Evolutionary conservation across 106 monocot genomes (phyloP), one percentile per base, ranked within the genome.

Genomic region (Dactylorhiza incarnata): DNA sequence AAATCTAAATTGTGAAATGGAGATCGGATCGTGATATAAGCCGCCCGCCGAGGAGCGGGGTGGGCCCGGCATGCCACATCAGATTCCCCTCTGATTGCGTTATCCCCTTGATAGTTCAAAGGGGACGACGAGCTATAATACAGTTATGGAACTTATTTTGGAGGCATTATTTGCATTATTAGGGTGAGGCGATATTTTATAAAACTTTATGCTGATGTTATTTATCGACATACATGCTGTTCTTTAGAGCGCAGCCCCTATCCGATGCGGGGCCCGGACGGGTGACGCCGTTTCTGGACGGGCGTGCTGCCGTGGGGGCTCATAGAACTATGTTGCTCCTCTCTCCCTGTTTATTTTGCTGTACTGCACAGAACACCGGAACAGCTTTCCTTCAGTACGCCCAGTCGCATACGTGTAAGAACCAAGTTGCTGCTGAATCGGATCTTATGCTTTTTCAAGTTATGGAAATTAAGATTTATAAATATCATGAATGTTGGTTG

Each of bases 141-240:
- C 58, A 58, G 58, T 58, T 58, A 58, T 58, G 58, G 58, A 59
- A 59, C 58, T 8, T 22, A 59, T 20, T 20, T 59, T 59, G 58
- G 58, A 59, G 22, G 58, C 58, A 59, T 59, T 59, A 59, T 59
- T 59, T 59, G 58, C 58, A 59, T 59, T 59, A 59, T 59, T 59
- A 59, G 58, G 20, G 58, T 37, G 37, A 59, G 58, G 58, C 5
- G 58, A 59, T 59, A 59, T 59, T 59, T 59, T 59, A 59, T 59
- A 59, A 20, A 59, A 59, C 20, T 56, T 59, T 59, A 20, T 22
- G 58, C 58, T 59, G 58, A 59, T 59, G 58, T 59, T 23, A n/a
- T 59, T n/a, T 59, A 59, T 59, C 22, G 58, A 59, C 58, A 59
- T 59, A 59, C 7, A 59, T 59, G 58, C 6, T 22, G 58, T 22